A percentile compares a stretch with the other conserved stretches of the same genome.
These are phyloP conservation scores for Lachancea dasiensis DNA, from an alignment of 805 yeast genomes.

Conservation along the genomic window DNA sequence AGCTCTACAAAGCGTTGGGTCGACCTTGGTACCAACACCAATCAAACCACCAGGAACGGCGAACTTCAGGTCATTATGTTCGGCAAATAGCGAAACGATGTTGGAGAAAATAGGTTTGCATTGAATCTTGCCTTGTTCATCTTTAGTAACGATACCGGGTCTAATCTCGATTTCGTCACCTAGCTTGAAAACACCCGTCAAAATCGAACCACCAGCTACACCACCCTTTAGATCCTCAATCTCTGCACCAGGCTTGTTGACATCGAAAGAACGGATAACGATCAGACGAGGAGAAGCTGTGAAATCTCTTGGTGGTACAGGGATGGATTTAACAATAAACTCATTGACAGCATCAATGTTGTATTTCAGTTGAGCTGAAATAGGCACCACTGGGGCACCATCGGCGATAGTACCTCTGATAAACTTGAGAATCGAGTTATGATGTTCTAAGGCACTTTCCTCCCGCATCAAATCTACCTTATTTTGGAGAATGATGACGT, in stretches of 20 bases:
- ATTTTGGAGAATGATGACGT: conserved; percentile 92
- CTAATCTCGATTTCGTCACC: conserved; percentile 99
- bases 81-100: conserved; percentile 92
- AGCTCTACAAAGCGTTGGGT: conserved; percentile 98
- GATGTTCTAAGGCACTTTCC: conserved; percentile 92
- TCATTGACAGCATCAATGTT: conserved; percentile 98
- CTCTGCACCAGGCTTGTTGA: conserved; percentile 97
- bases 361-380: conserved; percentile 96
- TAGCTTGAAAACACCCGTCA: conserved; percentile 92
- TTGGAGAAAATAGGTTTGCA: conserved; percentile 94
- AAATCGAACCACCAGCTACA: conserved; percentile 99
- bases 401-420: conserved; percentile 98
- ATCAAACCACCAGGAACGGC: conserved; percentile 99
- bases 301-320: conserved; percentile 95
- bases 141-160: conserved; percentile 98
- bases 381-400: conserved; percentile 98
- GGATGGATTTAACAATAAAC: conserved; percentile 86
- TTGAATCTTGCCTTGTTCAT: conserved; percentile 79
- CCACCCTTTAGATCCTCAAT: conserved; percentile 97
- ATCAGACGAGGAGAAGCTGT: conserved; percentile 89
- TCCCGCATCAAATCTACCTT: conserved; percentile 98
- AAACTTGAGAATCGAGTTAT: conserved; percentile 84
- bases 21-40: conserved; percentile 99
- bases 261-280: conserved; percentile 97
- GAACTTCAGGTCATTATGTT: conserved; percentile 93